Base-by-base conservation (phyloP, 768 basidiomycete genomes). In the Cystofilobasidium capitatum region DNA sequence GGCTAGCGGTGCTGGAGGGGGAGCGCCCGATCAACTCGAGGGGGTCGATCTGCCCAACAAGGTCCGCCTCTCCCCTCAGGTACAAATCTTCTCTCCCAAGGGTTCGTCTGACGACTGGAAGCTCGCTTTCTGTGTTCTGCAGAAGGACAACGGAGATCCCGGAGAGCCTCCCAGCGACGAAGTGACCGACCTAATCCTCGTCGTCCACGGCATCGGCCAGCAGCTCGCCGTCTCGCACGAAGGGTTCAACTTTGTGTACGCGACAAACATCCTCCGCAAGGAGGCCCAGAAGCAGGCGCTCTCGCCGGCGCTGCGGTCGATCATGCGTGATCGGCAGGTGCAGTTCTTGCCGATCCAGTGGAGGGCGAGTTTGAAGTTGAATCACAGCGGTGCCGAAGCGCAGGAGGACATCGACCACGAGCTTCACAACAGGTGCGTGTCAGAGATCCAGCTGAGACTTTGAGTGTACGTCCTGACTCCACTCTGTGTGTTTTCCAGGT, bases 321-420 rank as follows among this genome's bases (percentile, higher is more conserved):
- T 81, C 55, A 78, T 81, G 69, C 75, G 80, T 3, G 72, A 78
- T 51, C 72, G 78, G 12, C 74, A 79, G n/a, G 75, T 78, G 2
- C 79, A 80, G 67, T 78, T 81, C 47, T 71, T 81, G 0, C 80
- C 80, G 6, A 77, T 81, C 9, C 79, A 79, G 68, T 81, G 80
- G 80, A 71, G 80, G 24, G 75, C 79, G 24, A 36, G 39, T n/a
- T 37, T 68, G 24, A 47, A 76, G 40, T 71, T 80, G 2, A 76
- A 76, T 24, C 68, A 77, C n/a, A 72, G 75, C 55, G 73, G 74
- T 12, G 76, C 79, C 14, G 75, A 76, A 39, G 75, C 76, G 54
- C 76, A 78, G 57, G 61, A 74, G 35, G 70, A 69, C 44, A 35
- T 65, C 62, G 62, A 76, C 24, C 79, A 79, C 63, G 77, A 74